Conservation (phyloP, 1,139 yeast species). For the Zygotorulaspora mrakii region DNA sequence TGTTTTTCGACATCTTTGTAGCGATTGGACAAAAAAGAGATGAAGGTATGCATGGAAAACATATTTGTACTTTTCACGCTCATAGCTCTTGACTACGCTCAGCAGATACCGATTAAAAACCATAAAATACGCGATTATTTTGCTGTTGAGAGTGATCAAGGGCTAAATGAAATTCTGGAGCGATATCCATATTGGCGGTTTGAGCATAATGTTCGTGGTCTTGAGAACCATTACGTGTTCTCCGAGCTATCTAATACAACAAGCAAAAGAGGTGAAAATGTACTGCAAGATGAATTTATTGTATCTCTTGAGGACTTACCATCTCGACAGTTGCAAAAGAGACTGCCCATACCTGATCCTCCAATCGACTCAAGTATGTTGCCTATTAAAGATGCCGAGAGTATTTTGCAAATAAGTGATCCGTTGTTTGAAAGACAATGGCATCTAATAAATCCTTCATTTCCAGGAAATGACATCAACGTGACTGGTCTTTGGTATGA, state of each 20-base stretch:
- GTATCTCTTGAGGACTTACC: constrained; percentile 50
- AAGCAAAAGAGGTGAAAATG: constrained; percentile 10
- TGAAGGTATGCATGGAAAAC: constrained; percentile 9
- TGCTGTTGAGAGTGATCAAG: constrained; percentile 46
- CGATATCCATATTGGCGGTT: constrained; percentile 45
- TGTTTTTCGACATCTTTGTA: too few species aligned
- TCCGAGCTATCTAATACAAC: constrained; percentile 39
- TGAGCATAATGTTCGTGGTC: constrained; percentile 58
- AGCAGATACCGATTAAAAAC: constrained; percentile 37
- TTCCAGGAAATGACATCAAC: constrained; percentile 82
- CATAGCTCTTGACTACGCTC: constrained; percentile 9
- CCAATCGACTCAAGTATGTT: constrained; percentile 47
- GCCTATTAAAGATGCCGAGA: constrained; percentile 44
- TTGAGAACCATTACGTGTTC: constrained; percentile 60
- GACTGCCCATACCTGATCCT: constrained; percentile 42
- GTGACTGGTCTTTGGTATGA: constrained; percentile 82
- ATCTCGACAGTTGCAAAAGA: constrained; percentile 46
- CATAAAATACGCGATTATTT: constrained; percentile 46
- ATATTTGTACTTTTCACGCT: constrained; percentile 7
- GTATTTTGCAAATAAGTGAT: constrained; percentile 65
- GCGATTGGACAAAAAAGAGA: constrained; percentile 1
- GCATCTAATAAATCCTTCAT: constrained; percentile 74
- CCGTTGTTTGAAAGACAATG: constrained; percentile 82
- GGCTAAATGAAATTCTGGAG: constrained; percentile 38
- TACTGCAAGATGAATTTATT: constrained; percentile 35